Base-by-base conservation (phyloP, 73 alveolate genomes). In the Paramecium caudatum region DNA sequence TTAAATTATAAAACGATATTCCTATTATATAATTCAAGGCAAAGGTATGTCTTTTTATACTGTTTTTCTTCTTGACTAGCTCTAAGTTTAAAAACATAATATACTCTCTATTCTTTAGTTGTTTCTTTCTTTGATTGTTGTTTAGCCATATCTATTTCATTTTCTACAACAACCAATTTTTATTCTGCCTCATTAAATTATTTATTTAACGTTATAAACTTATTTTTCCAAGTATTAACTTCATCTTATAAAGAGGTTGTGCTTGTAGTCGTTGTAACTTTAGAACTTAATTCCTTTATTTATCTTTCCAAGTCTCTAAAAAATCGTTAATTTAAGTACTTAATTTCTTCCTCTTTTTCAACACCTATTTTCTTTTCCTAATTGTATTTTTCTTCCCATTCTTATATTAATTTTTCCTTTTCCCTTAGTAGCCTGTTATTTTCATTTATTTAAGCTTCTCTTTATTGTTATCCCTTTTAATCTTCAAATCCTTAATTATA, bases 291-390 rank as follows among this genome's bases (percentile, higher is more conserved):
- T 17, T 15, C 80, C 30, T 55, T 55, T 1, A 55, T 1, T 8
- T 55, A 5, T 1, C 30, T 55, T 55, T 55, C 80, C 7, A 55
- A 43, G 10, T 55, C 46, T 27, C 80, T 55, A 55, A 27, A 27
- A 55, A 23, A 55, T 27, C 39, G 25, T 21, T 21, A 55, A 16
- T 0, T 10, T 19, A 55, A 12, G 5, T 19, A 55, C 80, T 12
- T 21, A 9, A 55, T 55, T 23, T 55, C 80, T 55, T 55, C 80
- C 37, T 55, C 80, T 27, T 55, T 55, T 55, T 55, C 80, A 55
- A 27, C 46, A 0, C 45, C 80, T 27, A 55, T 55, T 23, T 55
- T 55, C 30, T 55, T 55, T 23, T 55, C 80, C 21, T 55, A 27
- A 15, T 55, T 55, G 7, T 55, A 55, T 8, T 27, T 23, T 27